A percentile compares a stretch with the other conserved stretches of the same genome.
phyloP scores from a whole-genome alignment of 495 filamentous ascomycete species.

The Penicillium egyptiacum region DNA sequence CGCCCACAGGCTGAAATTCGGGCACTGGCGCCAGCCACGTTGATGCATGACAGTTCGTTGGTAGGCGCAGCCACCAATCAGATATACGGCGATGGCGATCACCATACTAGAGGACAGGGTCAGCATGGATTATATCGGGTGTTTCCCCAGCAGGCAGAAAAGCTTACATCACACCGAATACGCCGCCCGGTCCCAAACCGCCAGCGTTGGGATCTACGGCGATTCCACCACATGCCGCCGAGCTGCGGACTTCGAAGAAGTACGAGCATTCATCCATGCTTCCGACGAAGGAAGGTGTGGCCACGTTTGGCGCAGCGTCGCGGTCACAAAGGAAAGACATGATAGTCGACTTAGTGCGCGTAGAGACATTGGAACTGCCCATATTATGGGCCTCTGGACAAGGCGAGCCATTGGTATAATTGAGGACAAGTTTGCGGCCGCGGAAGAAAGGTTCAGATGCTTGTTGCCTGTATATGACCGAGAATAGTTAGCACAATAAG shows the following conservation, averaged over 20 bases:
- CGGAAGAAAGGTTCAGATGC: conserved; percentile 73
- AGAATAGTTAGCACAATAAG: conserved; percentile 12
- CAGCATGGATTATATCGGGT: conserved; percentile 11
- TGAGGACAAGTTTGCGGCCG: conserved; percentile 86
- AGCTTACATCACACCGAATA: conserved; percentile 88
- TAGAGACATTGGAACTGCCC: conserved; percentile 32
- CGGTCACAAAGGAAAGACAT: conserved; percentile 93
- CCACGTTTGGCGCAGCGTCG: conserved; percentile 59
- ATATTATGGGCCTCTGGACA: conserved; percentile 48
- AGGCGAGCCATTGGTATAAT: conserved; percentile 87
- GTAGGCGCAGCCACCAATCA: conserved; percentile 91
- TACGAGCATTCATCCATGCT: conserved; percentile 90
- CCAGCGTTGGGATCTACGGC: conserved; percentile 58
- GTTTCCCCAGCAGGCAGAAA: not conserved
- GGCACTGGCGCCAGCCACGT: conserved; percentile 91
- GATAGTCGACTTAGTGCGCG: conserved; percentile 74
- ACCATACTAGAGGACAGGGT: conserved; percentile 41
- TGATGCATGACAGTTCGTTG: conserved; percentile 94
- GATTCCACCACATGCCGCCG: conserved; percentile 76
- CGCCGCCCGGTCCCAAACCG: conserved; percentile 77
- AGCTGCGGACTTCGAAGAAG: conserved; percentile 91
- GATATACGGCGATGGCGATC: conserved; percentile 82
- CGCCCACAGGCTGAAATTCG: conserved; percentile 91
- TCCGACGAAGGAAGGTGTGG: conserved; percentile 77
- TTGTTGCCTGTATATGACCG: conserved; percentile 50